Evolutionary conservation across 352 stramenopile species (phyloP).

Genomic region (Heterotrichella gracilis): DNA sequence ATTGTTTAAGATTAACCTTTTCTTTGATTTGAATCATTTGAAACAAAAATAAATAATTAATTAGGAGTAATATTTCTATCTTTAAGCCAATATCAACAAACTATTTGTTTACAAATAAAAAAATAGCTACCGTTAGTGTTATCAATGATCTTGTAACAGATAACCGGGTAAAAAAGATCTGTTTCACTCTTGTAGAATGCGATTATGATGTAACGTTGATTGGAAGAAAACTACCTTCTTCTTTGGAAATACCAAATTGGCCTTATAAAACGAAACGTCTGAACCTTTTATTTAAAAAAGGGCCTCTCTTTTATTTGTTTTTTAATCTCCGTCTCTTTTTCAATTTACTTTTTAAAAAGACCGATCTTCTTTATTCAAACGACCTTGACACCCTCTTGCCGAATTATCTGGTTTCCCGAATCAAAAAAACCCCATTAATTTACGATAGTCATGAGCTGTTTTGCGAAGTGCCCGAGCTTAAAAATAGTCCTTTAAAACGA

Average conservation of each 20-base stretch:
- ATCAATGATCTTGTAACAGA: background rate
- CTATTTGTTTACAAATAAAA: background rate
- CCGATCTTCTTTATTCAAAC: background rate
- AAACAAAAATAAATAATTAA: background rate
- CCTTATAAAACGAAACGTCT: background rate
- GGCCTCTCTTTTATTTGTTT: background rate
- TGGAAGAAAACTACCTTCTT: background rate
- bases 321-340: background rate
- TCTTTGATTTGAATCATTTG: background rate
- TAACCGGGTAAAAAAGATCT: background rate
- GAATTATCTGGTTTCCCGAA: background rate
- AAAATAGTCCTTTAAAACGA: background rate
- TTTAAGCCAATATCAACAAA: constrained; percentile 8
- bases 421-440: constrained; percentile 7
- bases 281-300: background rate
- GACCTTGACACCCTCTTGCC: background rate
- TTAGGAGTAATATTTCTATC: background rate
- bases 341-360: background rate
- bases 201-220: background rate
- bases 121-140: background rate
- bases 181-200: background rate
- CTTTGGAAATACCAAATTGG: background rate
- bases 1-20: background rate
- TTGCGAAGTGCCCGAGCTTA: background rate
- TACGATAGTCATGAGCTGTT: constrained; percentile 5